Percentiles rank a stretch among this genome's conserved stretches.
These are phyloP conservation scores for Leishmania guyanensis DNA, from an alignment of 208 protist species.

Conservation along the genomic window DNA sequence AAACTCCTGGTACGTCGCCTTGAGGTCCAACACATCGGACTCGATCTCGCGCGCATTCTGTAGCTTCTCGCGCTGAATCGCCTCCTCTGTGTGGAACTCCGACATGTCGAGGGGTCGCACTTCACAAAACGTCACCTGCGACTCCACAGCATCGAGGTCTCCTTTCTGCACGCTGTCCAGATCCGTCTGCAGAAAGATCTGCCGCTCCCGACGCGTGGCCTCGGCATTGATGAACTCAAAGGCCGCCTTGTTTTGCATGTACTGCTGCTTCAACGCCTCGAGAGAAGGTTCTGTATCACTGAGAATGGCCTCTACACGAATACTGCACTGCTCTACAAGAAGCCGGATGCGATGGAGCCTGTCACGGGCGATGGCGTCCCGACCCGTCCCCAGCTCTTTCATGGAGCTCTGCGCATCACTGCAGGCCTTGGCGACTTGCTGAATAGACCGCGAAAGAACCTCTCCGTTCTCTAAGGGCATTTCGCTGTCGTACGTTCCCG, in stretches of 20 bases:
- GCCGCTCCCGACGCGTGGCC: conserved; percentile 52
- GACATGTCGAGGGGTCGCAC: conserved; percentile 57
- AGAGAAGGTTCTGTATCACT: conserved; percentile 29
- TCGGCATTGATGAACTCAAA: conserved; percentile 59
- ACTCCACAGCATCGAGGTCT: conserved; percentile 24
- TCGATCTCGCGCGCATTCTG: conserved; percentile 73
- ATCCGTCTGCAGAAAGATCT: conserved; percentile 51
- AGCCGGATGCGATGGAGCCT: conserved; percentile 49
- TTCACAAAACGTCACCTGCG: conserved; percentile 46
- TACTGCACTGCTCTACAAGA: conserved; percentile 53
- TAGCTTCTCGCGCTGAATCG: conserved; percentile 73
- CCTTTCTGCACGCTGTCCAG: conserved; percentile 6
- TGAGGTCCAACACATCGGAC: conserved; percentile 74
- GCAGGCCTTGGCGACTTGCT: conserved; percentile 57
- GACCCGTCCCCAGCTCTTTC: conserved; percentile 54
- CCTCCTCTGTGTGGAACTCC: conserved; percentile 73
- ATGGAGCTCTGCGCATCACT: conserved; percentile 52
- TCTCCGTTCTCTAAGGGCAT: conserved; percentile 74
- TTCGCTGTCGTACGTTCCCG: neutral
- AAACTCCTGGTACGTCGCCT: conserved; percentile 78
- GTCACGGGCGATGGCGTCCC: conserved; percentile 64
- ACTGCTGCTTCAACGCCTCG: conserved; percentile 41
- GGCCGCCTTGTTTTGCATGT: conserved; percentile 31
- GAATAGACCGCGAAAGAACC: conserved; percentile 45
- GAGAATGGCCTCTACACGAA: conserved; percentile 31